Percentiles rank a stretch among this genome's conserved stretches.
These are phyloP conservation scores for Paecilomyces dactylethromorphus DNA, from an alignment of 2,329 filamentous ascomycete genomes.

Conservation along the genomic window DNA sequence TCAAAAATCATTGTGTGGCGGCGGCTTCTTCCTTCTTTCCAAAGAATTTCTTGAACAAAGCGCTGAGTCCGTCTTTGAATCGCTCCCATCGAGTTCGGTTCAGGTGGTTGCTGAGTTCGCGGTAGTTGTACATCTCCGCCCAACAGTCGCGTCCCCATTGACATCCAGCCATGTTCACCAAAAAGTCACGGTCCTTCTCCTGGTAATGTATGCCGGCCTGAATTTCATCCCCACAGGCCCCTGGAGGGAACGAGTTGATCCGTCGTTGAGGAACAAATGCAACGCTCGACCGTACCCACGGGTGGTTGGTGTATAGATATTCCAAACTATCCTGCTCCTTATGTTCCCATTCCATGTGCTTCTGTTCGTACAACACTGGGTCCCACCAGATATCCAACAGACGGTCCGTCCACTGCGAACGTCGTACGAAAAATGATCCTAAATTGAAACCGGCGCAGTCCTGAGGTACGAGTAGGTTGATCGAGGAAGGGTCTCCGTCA, in stretches of 20 bases:
- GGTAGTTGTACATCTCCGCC: constrained; percentile 95
- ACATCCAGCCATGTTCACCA: constrained; percentile 98
- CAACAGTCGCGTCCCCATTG: constrained; percentile 96
- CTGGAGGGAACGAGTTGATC: constrained; percentile 90
- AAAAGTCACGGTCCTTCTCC: constrained; percentile 76
- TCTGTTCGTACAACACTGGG: constrained; percentile 93
- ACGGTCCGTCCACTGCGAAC: constrained; percentile 83
- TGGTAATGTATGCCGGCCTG: constrained; percentile 79
- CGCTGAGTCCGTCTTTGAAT: constrained; percentile 27
- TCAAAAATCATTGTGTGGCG: neutral
- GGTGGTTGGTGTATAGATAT: constrained; percentile 82
- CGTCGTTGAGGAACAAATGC: constrained; percentile 85
- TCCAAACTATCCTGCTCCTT: constrained; percentile 96
- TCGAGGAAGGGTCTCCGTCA: constrained; percentile 68
- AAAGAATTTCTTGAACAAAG: constrained; percentile 15
- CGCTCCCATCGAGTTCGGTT: constrained; percentile 79
- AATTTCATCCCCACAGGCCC: constrained; percentile 61
- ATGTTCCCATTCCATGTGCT: constrained; percentile 98
- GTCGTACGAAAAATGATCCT: constrained; percentile 85
- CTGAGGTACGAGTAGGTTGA: constrained; percentile 84
- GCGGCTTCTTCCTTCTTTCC: constrained; percentile 4
- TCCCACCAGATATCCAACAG: constrained; percentile 98
- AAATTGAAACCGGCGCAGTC: constrained; percentile 96
- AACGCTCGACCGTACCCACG: constrained; percentile 84
- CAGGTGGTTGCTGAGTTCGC: constrained; percentile 81